These are phyloP conservation scores for Monosporascus cannonballus DNA, from an alignment of 2,329 filamentous ascomycete species.

Conservation along the genomic window DNA sequence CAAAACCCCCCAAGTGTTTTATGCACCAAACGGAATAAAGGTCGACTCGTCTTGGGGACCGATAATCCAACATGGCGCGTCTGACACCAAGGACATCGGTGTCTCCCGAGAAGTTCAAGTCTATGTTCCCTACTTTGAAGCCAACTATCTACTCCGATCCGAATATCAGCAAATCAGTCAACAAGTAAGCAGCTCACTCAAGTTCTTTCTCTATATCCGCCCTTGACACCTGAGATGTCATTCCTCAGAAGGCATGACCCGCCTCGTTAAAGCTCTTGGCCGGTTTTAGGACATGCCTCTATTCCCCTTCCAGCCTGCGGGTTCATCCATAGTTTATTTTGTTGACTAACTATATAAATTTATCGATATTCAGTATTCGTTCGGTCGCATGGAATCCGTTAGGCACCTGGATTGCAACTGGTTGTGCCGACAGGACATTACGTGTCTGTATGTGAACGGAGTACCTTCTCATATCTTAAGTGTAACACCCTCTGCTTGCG, in stretches of 20 bases:
- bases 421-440: slow-evolving; percentile 62
- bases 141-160: slow-evolving; percentile 28
- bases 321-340: background rate
- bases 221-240: too few relatives aligned
- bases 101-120: slow-evolving; percentile 27
- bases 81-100: slow-evolving; percentile 22
- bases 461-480: background rate
- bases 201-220: too few relatives aligned
- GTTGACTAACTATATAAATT: slow-evolving; percentile 1
- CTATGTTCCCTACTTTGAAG: slow-evolving; percentile 23
- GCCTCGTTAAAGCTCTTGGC: too few relatives aligned
- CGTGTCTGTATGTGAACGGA: slow-evolving; percentile 58
- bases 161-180: slow-evolving; percentile 18
- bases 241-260: too few relatives aligned
- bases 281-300: too few relatives aligned
- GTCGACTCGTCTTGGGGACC: background rate
- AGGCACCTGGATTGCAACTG: slow-evolving; percentile 78
- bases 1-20: too few relatives aligned
- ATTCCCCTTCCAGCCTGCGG: background rate
- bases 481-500: background rate
- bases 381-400: slow-evolving; percentile 86
- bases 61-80: slow-evolving; percentile 18
- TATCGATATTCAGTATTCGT: slow-evolving; percentile 49
- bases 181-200: slow-evolving; percentile 18
- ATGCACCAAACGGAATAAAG: background rate